Base-by-base conservation (phyloP, 2,329 filamentous ascomycete species). In the Xylariaceae sp. region DNA sequence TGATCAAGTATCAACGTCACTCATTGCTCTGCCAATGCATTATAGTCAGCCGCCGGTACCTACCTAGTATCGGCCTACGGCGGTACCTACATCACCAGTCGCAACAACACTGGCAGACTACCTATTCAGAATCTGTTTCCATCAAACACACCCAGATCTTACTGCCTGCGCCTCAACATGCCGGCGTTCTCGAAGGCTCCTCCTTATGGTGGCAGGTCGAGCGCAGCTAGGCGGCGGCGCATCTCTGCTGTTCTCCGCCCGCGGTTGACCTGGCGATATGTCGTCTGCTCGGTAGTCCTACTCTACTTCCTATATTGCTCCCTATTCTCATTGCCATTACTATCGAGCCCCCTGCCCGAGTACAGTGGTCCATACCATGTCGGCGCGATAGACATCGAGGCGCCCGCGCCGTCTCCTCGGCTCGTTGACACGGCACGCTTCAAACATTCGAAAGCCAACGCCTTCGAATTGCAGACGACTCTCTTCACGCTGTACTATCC, bases 401-500 rank as follows among this genome's bases (percentile, higher is more conserved):
- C 43, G 10, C 50, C 57, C 4, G 46, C 55, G 13, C 37, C 44
- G 7, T 39, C 45, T 5, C 40, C 53, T 1, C 51, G 52, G 5
- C 37, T 47, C 26, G 39, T 59, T 18, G 52, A 68, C 7, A 56
- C 64, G 2, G 56, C 65, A 0, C 49, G 52, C 5, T 55, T 67
- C 42, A 59, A 50, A 25, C 44, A 39, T 8, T 55, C 55, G 0
- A 53, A 53, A 9, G 42, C 56, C 15, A 59, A 60, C 3, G 65
- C 65, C 0, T 71, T 70, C 31, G 56, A 64, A 14, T 45, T 70
- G 1, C 51, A 67, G 36, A 67, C 64, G 1, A 65, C 70, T 3
- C 55, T 72, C 4, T 67, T 71, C 38, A 67, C 66, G 0, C 37
- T 72, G 3, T 71, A 70, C 52, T 70, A 72, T 29, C 68, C 68